These are phyloP conservation scores for Boletus bicolor DNA, from an alignment of 768 basidiomycete genomes.

Conservation along the genomic window DNA sequence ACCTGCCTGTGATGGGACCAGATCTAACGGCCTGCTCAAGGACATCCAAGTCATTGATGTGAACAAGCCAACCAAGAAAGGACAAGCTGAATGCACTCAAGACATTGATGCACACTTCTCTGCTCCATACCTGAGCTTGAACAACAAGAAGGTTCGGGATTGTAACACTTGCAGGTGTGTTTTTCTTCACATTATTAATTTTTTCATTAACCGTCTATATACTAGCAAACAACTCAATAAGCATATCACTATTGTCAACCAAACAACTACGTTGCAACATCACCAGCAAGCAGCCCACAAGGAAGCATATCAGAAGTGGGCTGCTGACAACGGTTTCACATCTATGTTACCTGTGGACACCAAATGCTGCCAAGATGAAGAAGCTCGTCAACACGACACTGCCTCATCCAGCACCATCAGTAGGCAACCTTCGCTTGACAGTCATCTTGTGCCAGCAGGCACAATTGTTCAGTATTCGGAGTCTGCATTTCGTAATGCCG, in stretches of 20 bases:
- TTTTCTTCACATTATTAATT: neutral
- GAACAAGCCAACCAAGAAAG: neutral
- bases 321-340: neutral
- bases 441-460: neutral
- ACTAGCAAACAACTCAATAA: neutral
- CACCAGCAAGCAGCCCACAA: slow-evolving; percentile 1
- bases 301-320: neutral
- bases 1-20: neutral
- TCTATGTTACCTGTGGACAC: neutral
- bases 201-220: too few relatives aligned
- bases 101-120: neutral
- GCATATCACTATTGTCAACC: neutral
- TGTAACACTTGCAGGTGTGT: neutral
- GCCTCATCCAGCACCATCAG: neutral
- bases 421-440: neutral
- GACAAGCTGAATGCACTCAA: neutral
- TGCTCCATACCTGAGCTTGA: neutral
- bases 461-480: neutral
- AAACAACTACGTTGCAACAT: neutral
- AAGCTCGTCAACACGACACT: neutral
- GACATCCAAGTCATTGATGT: neutral
- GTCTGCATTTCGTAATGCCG: too few relatives aligned
- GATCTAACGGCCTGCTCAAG: neutral
- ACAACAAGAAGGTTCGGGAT: neutral
- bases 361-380: neutral